A percentile compares a stretch with the other conserved stretches of the same genome.
These are phyloP conservation scores for Salvia rosmarinus DNA, from an alignment of 257 asterid species.

Conservation along the genomic window DNA sequence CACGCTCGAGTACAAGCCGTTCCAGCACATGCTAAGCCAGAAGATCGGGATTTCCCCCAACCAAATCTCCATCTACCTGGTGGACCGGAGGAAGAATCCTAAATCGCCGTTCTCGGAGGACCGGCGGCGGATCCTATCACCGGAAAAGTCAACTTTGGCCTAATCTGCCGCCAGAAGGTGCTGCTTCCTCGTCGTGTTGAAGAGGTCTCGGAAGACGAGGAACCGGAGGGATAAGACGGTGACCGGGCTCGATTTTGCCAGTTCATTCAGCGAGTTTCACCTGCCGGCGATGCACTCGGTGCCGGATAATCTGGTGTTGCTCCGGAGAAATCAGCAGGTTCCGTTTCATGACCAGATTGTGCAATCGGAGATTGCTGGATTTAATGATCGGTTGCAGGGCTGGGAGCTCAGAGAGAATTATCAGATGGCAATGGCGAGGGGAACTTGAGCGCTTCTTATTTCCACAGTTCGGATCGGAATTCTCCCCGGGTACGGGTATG, in stretches of 20 bases:
- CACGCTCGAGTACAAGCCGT: constrained; percentile 69
- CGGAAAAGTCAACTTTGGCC: constrained; percentile 64
- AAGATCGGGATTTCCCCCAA: constrained; percentile 91
- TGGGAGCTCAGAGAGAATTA: constrained; percentile 48
- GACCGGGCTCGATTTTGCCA: constrained; percentile 39
- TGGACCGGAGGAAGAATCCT: constrained; percentile 45
- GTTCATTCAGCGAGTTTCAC: constrained; percentile 37
- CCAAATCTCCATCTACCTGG: constrained; percentile 78
- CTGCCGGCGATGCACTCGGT: constrained; percentile 36
- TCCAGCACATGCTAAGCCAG: constrained; percentile 72
- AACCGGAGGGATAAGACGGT: constrained; percentile 51
- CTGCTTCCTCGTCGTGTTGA: constrained; percentile 70
- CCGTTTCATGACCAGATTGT: constrained; percentile 52
- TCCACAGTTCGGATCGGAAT: constrained; percentile 7
- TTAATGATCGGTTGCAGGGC: constrained; percentile 47
- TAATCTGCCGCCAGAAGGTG: constrained; percentile 58
- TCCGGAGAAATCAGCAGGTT: constrained; percentile 52
- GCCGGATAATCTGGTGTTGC: constrained; percentile 56
- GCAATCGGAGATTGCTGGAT: constrained; percentile 40
- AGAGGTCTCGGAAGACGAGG: constrained; percentile 70
- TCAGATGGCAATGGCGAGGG: constrained; percentile 41
- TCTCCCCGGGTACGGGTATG: constrained; percentile 16
- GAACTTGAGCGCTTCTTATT: constrained; percentile 19
- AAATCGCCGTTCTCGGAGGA: constrained; percentile 44
- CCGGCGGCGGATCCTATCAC: constrained; percentile 68